Percentiles rank a stretch among this genome's conserved stretches.
These are phyloP conservation scores for Ramalina intermedia DNA, from an alignment of 495 filamentous ascomycete species.

Conservation along the genomic window DNA sequence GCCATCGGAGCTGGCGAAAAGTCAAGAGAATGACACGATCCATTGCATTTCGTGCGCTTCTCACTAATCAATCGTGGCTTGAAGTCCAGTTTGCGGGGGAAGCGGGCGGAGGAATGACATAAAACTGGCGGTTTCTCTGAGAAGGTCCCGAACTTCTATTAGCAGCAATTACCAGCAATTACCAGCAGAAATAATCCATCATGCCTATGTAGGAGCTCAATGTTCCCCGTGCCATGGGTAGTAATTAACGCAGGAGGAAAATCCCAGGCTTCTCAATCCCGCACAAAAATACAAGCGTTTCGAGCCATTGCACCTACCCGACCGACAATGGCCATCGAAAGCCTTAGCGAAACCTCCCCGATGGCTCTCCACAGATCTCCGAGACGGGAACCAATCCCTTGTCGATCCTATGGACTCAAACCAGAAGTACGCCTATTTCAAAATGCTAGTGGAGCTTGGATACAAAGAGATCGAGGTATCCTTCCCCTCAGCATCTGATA, in stretches of 20 bases:
- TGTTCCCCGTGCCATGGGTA: background rate
- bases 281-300: constrained; percentile 79
- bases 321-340: constrained; percentile 85
- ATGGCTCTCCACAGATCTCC: constrained; percentile 74
- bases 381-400: constrained; percentile 82
- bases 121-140: too few relatives aligned
- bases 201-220: background rate
- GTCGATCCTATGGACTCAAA: constrained; percentile 73
- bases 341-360: constrained; percentile 63
- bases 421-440: constrained; percentile 90
- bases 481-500: constrained; percentile 86
- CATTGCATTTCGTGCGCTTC: too few relatives aligned
- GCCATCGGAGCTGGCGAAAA: too few relatives aligned
- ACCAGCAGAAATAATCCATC: background rate
- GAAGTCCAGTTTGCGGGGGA: too few relatives aligned
- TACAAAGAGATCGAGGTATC: constrained; percentile 99
- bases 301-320: constrained; percentile 61
- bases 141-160: background rate
- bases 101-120: too few relatives aligned
- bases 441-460: constrained; percentile 82
- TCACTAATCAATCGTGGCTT: too few relatives aligned
- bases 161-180: background rate
- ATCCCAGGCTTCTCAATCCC: constrained; percentile 76
- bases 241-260: background rate
- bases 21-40: too few relatives aligned